Percentiles rank a stretch among this genome's conserved stretches.
These are phyloP conservation scores for Maudiozyma serrabonitensis DNA, from an alignment of 805 yeast species.

Conservation along the genomic window DNA sequence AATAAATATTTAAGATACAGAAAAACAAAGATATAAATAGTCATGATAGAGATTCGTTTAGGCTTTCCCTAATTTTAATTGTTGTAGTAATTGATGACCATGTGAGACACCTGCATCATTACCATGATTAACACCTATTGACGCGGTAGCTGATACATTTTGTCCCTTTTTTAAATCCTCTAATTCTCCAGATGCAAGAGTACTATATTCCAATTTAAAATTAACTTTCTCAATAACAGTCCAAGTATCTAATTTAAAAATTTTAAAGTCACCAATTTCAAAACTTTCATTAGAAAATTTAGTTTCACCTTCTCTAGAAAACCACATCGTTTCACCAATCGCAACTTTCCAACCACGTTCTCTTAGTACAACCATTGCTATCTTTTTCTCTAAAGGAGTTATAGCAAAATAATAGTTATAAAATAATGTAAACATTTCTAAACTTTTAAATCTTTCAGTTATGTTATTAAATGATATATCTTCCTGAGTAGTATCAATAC, in stretches of 20 bases:
- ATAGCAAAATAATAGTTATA: conserved; percentile 37
- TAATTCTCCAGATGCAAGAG: conserved; percentile 8
- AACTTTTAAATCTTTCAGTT: conserved; percentile 20
- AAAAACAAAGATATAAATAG: neutral
- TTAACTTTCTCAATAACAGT: conserved; percentile 33
- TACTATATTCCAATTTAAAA: conserved; percentile 31
- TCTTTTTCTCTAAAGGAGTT: conserved; percentile 33
- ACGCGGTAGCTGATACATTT: neutral
- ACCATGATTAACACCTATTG: neutral
- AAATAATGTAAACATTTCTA: conserved; percentile 32
- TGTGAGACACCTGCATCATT: conserved; percentile 9
- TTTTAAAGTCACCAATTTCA: conserved; percentile 36
- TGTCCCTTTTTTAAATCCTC: neutral
- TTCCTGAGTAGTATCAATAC: conserved; percentile 11
- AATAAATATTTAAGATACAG: conserved; percentile 1
- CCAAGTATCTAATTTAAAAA: conserved; percentile 38
- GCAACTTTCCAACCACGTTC: conserved; percentile 34
- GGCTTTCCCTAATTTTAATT: conserved; percentile 18
- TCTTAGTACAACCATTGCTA: conserved; percentile 28
- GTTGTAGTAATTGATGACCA: conserved; percentile 26
- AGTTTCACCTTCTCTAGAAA: conserved; percentile 32
- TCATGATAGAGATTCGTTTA: neutral
- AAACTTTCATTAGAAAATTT: conserved; percentile 32
- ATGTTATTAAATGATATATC: conserved; percentile 7
- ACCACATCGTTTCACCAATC: conserved; percentile 29